Base-by-base conservation (phyloP, 306 rosid species). In the Prunus campanulata region DNA sequence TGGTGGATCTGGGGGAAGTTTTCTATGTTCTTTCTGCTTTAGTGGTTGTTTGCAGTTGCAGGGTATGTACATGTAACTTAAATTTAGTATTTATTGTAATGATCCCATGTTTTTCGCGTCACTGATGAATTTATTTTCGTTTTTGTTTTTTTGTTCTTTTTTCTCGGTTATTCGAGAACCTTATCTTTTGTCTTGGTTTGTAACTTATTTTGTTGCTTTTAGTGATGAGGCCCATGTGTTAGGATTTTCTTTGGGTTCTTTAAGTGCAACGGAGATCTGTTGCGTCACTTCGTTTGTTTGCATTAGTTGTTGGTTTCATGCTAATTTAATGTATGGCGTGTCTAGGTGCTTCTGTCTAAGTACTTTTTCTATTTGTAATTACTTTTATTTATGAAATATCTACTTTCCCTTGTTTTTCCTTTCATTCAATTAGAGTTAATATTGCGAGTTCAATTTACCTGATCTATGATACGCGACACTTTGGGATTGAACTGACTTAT, bases 401-500 rank as follows among this genome's bases (percentile, higher is more conserved):
- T 25, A 47, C n/a, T 6, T 14, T 39, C 6, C 18, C 69, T 15
- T 71, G 66, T 8, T 76, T 27, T 18, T n/a, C 14, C 42, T 74
- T 59, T 35, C 62, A 54, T 61, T 76, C 32, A 64, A 59, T 42
- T 63, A 20, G 20, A 10, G 59, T 54, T 16, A 29, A 79, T 72
- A 51, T 79, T 67, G 11, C 61, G 22, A 68, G 75, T 57, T 68
- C 79, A 61, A 50, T 66, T 80, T 20, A 61, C 19, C 67, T 47
- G 81, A 70, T 68, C 66, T 85, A 47, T 46, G 55, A 16, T 24
- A 56, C 14, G 44, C 4, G 44, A 54, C 25, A 52, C 51, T 54
- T 59, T 6, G 44, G 19, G 13, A 11, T 35, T n/a, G 29, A 42
- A 66, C 68, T 70, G 47, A 63, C 46, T 63, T 63, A 12, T 68